These are phyloP conservation scores for Macrotyloma uniflorum DNA, from an alignment of 306 rosid species.

Conservation along the genomic window DNA sequence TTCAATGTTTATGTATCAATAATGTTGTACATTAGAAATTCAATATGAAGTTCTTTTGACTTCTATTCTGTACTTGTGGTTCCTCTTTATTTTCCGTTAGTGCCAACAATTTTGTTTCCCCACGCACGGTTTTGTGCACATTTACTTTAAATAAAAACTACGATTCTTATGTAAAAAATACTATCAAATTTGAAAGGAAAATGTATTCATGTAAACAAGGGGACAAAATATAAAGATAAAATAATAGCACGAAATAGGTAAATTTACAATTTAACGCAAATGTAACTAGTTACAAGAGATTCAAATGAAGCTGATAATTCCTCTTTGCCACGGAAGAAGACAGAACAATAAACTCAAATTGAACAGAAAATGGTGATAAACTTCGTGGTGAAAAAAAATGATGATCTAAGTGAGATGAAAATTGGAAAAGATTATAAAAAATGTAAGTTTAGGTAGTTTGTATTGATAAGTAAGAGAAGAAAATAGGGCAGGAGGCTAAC, in stretches of 20 bases:
- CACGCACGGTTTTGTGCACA: neutral
- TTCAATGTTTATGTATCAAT: neutral
- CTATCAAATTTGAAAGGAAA: neutral
- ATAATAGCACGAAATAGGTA: neutral
- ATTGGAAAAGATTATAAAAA: neutral
- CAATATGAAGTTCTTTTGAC: slow-evolving; percentile 22
- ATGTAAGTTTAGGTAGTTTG: neutral
- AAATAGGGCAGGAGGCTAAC: neutral
- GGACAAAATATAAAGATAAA: neutral
- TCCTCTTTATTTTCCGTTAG: neutral
- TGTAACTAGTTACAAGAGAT: neutral
- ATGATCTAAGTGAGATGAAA: neutral
- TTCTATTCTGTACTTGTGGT: neutral
- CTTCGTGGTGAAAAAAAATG: neutral
- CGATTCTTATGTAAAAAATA: neutral
- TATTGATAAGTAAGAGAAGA: neutral
- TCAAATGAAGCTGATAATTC: neutral
- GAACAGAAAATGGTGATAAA: neutral
- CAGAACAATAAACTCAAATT: neutral
- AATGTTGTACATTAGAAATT: slow-evolving; percentile 37
- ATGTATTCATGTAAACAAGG: neutral
- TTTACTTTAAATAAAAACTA: neutral
- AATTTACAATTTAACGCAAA: neutral
- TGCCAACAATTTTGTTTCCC: neutral
- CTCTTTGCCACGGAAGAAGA: neutral